These are phyloP conservation scores for Fusarium hainanense DNA, from an alignment of 2,329 filamentous ascomycete genomes.

Conservation along the genomic window DNA sequence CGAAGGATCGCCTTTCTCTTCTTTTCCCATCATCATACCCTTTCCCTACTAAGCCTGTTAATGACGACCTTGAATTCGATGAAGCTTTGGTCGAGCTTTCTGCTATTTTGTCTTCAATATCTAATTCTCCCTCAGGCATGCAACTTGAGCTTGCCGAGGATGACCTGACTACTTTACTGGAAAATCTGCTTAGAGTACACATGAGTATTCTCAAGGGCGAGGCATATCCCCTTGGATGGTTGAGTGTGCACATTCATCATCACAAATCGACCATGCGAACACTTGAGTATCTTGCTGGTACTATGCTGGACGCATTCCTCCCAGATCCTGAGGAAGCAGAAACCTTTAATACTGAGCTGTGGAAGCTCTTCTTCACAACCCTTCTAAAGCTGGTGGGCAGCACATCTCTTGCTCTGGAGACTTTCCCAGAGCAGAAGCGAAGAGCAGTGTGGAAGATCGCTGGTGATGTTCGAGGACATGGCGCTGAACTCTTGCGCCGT, in stretches of 20 bases:
- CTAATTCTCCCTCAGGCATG: slow-evolving; percentile 76
- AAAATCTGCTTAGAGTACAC: slow-evolving; percentile 83
- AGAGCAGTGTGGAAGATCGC: slow-evolving; percentile 99
- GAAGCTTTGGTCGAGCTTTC: slow-evolving; percentile 91
- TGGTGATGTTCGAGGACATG: slow-evolving; percentile 91
- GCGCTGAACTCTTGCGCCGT: slow-evolving; percentile 83
- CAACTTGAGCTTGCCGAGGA: slow-evolving; percentile 79
- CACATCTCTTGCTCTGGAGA: slow-evolving; percentile 88
- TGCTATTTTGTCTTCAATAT: slow-evolving; percentile 84
- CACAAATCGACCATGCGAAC: slow-evolving; percentile 90
- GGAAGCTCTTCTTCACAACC: slow-evolving; percentile 92
- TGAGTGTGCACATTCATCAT: slow-evolving; percentile 93
- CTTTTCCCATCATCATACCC: slow-evolving; percentile 92
- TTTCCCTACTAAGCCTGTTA: slow-evolving; percentile 79
- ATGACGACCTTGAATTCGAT: slow-evolving; percentile 74
- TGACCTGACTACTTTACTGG: slow-evolving; percentile 79
- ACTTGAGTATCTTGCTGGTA: slow-evolving; percentile 81
- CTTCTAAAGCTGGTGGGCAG: slow-evolving; percentile 90
- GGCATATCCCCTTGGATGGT: slow-evolving; percentile 88
- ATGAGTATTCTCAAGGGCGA: slow-evolving; percentile 90
- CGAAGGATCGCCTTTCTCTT: slow-evolving; percentile 79
- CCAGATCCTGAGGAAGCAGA: slow-evolving; percentile 93
- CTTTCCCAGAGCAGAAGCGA: slow-evolving; percentile 95
- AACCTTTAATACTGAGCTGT: slow-evolving; percentile 90
- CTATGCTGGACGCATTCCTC: slow-evolving; percentile 85